Evolutionary conservation across 1,284 basidiomycete genomes (phyloP).

Genomic region (Moesziomyces sp.): DNA sequence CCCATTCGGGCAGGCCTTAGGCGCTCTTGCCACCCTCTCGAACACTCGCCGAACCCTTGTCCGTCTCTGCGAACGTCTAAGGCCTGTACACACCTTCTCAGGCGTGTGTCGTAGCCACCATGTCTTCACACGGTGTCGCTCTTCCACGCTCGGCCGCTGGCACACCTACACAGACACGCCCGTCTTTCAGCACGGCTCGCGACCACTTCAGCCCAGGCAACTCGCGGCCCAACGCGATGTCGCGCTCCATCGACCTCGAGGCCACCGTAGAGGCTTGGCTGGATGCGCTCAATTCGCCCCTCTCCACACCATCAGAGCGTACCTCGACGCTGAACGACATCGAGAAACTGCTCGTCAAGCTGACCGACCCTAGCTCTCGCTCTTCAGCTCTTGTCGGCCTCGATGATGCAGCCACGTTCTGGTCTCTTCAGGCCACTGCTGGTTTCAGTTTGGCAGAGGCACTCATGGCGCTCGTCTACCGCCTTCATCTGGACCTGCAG

Average conservation of each 20-base stretch:
- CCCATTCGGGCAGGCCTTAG: constrained; percentile 4
- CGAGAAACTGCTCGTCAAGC: constrained; percentile 30
- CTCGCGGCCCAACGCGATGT: constrained; percentile 31
- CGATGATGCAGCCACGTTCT: constrained; percentile 28
- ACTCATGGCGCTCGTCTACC: constrained; percentile 29
- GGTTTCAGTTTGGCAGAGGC: constrained; percentile 38
- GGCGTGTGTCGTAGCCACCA: constrained; percentile 9
- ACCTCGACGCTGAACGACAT: constrained; percentile 34
- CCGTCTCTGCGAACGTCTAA: background rate
- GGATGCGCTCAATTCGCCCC: constrained; percentile 31
- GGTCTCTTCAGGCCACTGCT: constrained; percentile 29
- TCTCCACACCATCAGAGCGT: constrained; percentile 31
- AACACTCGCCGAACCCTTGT: background rate
- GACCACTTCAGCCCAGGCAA: constrained; percentile 23
- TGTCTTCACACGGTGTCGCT: constrained; percentile 27
- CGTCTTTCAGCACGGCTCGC: constrained; percentile 7
- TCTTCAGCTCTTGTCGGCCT: constrained; percentile 6
- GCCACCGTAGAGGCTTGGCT: constrained; percentile 27
- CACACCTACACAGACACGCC: constrained; percentile 3
- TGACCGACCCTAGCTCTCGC: constrained; percentile 4
- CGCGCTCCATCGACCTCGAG: constrained; percentile 22
- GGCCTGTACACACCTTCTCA: background rate
- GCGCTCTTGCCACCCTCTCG: constrained; percentile 2
- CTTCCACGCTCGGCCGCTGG: background rate
- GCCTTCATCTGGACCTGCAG: constrained; percentile 33